Percentiles rank a stretch among this genome's conserved stretches.
These are phyloP conservation scores for Aegilops tauschii DNA, from an alignment of 176 grass and related monocot genomes.

Conservation along the genomic window DNA sequence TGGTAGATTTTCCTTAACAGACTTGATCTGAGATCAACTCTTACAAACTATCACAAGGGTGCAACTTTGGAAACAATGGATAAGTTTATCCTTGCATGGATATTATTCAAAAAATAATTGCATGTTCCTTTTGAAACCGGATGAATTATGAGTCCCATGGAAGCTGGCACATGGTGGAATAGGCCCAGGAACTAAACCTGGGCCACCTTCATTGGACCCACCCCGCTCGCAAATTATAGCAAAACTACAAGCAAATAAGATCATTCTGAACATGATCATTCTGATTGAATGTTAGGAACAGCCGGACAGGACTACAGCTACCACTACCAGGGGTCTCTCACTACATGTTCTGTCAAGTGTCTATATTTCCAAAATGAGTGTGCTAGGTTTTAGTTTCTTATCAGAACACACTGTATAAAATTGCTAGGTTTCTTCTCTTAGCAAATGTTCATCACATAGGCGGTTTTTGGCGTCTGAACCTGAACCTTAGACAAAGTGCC, in stretches of 20 bases:
- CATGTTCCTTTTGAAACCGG: not conserved
- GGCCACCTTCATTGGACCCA: not conserved
- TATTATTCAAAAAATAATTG: not conserved
- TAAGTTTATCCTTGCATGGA: constrained; percentile 1
- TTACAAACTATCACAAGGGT: not conserved
- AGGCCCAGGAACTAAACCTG: constrained; percentile 20
- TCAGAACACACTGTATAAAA: not conserved
- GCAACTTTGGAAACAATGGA: not conserved
- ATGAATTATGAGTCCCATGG: not conserved
- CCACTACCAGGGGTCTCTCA: not conserved
- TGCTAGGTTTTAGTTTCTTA: not conserved
- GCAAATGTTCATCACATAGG: not conserved
- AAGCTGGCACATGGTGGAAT: constrained; percentile 30
- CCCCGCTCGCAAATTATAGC: not conserved
- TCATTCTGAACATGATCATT: constrained; percentile 1
- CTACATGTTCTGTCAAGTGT: not conserved
- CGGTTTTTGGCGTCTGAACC: not conserved
- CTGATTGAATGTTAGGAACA: not conserved
- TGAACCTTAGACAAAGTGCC: not conserved
- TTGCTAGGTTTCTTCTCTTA: not conserved
- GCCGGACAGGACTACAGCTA: not conserved
- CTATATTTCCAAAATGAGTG: not conserved
- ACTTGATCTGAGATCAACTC: not conserved
- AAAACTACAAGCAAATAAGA: constrained; percentile 14
- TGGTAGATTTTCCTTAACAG: not conserved